Evolutionary conservation across 495 filamentous ascomycete species (phyloP).

Genomic region (Lophiotrema nucula): DNA sequence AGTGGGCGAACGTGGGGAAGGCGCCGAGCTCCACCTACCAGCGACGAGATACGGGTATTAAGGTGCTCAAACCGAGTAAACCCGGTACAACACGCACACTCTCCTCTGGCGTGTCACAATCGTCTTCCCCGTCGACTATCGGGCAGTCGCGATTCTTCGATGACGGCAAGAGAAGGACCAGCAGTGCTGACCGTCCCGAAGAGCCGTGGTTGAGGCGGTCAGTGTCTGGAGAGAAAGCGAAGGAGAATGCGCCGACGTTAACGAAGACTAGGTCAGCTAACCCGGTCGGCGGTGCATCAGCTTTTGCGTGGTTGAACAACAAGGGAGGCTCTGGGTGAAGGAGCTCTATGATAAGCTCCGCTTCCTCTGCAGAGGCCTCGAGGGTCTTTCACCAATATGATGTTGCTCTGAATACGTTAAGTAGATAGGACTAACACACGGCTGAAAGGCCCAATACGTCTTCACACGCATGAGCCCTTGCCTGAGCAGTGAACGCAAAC

Average conservation of each 20-base stretch:
- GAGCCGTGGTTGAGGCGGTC: constrained; percentile 18
- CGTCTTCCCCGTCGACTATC: constrained; percentile 18
- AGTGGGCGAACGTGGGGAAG: constrained; percentile 42
- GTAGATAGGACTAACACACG: too few relatives aligned
- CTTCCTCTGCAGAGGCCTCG: too few relatives aligned
- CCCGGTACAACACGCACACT: constrained; percentile 32
- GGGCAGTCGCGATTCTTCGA: constrained; percentile 46
- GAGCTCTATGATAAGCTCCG: constrained; percentile 16
- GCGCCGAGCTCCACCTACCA: constrained; percentile 34
- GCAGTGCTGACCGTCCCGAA: constrained; percentile 16
- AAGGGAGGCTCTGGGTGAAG: constrained; percentile 29
- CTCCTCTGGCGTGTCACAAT: constrained; percentile 25
- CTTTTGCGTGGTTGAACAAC: constrained; percentile 87
- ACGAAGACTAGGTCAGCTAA: constrained; percentile 61
- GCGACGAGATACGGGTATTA: constrained; percentile 44
- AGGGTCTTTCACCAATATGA: too few relatives aligned
- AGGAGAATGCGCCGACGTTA: constrained; percentile 46
- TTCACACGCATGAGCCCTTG: too few relatives aligned
- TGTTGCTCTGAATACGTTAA: too few relatives aligned
- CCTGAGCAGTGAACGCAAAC: too few relatives aligned
- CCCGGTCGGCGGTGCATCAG: constrained; percentile 87
- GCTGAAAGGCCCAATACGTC: too few relatives aligned
- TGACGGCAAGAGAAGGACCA: constrained; percentile 36
- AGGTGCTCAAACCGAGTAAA: constrained; percentile 44
- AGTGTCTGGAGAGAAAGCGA: constrained; percentile 36